These are phyloP conservation scores for Tricholomella constricta DNA, from an alignment of 768 basidiomycete genomes.

Conservation along the genomic window DNA sequence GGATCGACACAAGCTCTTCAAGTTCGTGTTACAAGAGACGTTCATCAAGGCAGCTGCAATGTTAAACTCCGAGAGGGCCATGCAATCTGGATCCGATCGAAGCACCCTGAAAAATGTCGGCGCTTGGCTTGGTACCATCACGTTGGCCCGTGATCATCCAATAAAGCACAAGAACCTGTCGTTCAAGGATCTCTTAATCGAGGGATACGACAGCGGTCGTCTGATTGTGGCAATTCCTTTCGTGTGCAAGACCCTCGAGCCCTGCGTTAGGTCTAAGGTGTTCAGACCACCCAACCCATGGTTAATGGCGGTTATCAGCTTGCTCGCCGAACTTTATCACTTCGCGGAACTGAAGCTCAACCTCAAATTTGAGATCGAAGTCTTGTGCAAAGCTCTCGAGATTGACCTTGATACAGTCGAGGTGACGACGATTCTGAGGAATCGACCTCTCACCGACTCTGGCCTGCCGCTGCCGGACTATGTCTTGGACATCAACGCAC, in stretches of 20 bases:
- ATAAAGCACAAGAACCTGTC: conserved; percentile 93
- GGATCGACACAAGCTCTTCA: conserved; percentile 63
- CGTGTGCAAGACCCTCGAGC: conserved; percentile 95
- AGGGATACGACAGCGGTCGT: conserved; percentile 91
- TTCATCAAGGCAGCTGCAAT: conserved; percentile 82
- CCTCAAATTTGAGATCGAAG: conserved; percentile 98
- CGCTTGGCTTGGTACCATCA: conserved; percentile 92
- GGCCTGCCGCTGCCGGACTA: conserved; percentile 77
- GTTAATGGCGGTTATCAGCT: conserved; percentile 92
- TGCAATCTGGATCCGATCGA: conserved; percentile 84
- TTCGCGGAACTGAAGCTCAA: conserved; percentile 96
- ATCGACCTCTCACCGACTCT: conserved; percentile 64
- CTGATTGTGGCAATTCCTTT: conserved; percentile 95
- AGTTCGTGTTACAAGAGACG: conserved; percentile 92
- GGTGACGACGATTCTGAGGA: conserved; percentile 80
- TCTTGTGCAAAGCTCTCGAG: conserved; percentile 89
- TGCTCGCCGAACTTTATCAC: conserved; percentile 95
- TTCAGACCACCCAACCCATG: conserved; percentile 98
- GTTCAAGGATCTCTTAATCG: conserved; percentile 95
- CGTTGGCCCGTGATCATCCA: conserved; percentile 88
- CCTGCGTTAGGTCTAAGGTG: conserved; percentile 84
- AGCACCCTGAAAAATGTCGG: conserved; percentile 91
- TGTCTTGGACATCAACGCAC: conserved; percentile 74
- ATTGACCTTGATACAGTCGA: conserved; percentile 86
- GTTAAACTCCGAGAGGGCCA: conserved; percentile 89